These are phyloP conservation scores for Neurospora pannonica DNA, from an alignment of 495 filamentous ascomycete species.

Conservation along the genomic window DNA sequence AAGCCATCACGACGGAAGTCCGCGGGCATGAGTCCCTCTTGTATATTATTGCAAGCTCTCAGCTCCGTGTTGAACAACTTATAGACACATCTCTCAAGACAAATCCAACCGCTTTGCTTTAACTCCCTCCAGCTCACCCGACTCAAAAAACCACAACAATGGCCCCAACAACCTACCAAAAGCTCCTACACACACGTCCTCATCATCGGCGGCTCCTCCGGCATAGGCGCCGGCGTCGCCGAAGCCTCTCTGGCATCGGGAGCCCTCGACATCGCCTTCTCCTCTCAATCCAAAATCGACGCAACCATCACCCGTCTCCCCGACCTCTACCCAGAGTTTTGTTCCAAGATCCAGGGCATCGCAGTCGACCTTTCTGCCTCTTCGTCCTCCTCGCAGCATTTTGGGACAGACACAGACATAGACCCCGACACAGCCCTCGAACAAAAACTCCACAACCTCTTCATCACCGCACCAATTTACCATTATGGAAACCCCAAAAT, in stretches of 20 bases:
- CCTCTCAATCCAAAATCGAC: constrained; percentile 31
- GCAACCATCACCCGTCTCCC: constrained; percentile 31
- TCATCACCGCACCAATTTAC: constrained; percentile 23
- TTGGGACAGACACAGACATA: not conserved
- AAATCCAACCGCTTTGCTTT: not conserved
- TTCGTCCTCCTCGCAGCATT: not conserved
- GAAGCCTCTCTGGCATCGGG: constrained; percentile 39
- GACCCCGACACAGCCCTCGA: constrained; percentile 30
- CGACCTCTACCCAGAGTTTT: constrained; percentile 20
- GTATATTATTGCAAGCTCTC: not conserved
- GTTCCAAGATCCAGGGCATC: constrained; percentile 24
- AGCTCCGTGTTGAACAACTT: not conserved
- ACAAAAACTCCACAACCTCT: constrained; percentile 34
- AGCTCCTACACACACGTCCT: constrained; percentile 37
- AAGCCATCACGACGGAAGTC: no score
- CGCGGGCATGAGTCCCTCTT: no score
- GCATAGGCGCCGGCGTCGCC: constrained; percentile 49
- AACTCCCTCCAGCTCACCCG: not conserved
- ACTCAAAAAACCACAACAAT: not conserved
- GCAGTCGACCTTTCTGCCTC: constrained; percentile 38
- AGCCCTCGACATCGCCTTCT: constrained; percentile 44
- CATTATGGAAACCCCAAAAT: constrained; percentile 14
- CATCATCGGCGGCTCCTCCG: constrained; percentile 45
- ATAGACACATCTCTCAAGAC: not conserved
- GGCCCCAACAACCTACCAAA: constrained; percentile 23